Evolutionary conservation across 768 basidiomycete species (phyloP).

Genomic region (Coprinopsis sp.): DNA sequence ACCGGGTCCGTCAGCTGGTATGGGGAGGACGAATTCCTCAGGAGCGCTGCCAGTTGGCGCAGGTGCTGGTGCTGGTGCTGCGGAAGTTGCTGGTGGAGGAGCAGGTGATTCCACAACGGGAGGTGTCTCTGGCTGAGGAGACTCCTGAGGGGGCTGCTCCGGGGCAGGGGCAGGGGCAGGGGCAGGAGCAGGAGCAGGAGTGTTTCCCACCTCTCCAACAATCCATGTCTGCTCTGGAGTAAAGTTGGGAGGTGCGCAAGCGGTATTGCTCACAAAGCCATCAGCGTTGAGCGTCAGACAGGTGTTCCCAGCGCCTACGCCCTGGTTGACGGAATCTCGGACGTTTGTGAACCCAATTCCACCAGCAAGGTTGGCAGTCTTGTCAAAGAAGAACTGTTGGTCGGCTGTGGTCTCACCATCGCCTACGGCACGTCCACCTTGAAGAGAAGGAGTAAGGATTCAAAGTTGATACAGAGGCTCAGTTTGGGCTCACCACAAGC

Average conservation of each 20-base stretch:
- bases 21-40: conserved; percentile 8
- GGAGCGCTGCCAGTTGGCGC: background rate
- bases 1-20: conserved; percentile 9
- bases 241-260: conserved; percentile 23
- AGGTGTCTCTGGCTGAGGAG: background rate
- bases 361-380: conserved; percentile 14
- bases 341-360: conserved; percentile 15
- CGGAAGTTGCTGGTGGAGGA: background rate
- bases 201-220: conserved; percentile 4
- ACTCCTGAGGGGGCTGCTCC: background rate
- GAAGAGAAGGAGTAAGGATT: background rate
- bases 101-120: background rate
- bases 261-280: conserved; percentile 23
- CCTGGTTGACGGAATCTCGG: conserved; percentile 17
- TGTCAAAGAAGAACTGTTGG: conserved; percentile 24
- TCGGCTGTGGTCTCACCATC: conserved; percentile 23
- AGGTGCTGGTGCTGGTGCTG: background rate
- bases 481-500: conserved; percentile 18
- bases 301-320: conserved; percentile 21
- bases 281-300: conserved; percentile 21
- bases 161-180: background rate
- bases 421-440: conserved; percentile 24
- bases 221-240: conserved; percentile 25
- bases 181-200: background rate
- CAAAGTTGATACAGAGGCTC: background rate